Percentiles rank a stretch among this genome's conserved stretches.
phyloP scores from a whole-genome alignment of 176 grass and related monocot genomes.

The Triticum timopheevii region DNA sequence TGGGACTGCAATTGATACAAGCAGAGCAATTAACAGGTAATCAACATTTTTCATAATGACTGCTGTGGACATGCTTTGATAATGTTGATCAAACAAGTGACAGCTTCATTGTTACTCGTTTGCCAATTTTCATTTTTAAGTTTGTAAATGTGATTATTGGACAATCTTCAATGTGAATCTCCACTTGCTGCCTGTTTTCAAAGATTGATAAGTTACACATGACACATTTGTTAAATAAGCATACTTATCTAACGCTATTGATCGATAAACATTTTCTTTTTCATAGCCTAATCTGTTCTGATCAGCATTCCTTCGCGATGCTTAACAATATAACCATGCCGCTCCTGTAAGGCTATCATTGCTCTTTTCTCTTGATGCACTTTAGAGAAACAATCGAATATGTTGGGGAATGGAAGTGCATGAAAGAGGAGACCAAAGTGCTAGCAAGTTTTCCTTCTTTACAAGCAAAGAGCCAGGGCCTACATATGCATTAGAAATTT shows the following conservation, averaged over 20 bases:
- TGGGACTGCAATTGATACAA: conserved; percentile 19
- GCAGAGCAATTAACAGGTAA: conserved; percentile 21
- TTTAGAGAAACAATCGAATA: not conserved
- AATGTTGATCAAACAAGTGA: not conserved
- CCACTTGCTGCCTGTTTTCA: not conserved
- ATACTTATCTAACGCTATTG: too few relatives aligned
- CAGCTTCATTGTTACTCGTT: not conserved
- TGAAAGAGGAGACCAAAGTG: not conserved
- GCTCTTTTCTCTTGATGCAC: not conserved
- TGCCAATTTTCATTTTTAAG: too few relatives aligned
- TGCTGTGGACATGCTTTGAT: not conserved
- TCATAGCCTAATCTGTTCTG: too few relatives aligned
- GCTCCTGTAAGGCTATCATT: not conserved
- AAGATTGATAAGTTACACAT: not conserved
- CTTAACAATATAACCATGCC: too few relatives aligned
- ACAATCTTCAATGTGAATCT: not conserved
- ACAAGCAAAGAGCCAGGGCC: too few relatives aligned
- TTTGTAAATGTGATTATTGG: too few relatives aligned
- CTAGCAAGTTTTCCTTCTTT: too few relatives aligned
- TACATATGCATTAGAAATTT: not conserved
- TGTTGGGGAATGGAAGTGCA: not conserved
- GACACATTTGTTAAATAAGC: too few relatives aligned
- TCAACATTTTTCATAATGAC: not conserved
- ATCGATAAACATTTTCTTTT: too few relatives aligned
- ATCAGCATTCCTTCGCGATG: too few relatives aligned